Percentiles rank a stretch among this genome's conserved stretches.
phyloP scores from a whole-genome alignment of 257 asterid species.

The Plantago ovata region DNA sequence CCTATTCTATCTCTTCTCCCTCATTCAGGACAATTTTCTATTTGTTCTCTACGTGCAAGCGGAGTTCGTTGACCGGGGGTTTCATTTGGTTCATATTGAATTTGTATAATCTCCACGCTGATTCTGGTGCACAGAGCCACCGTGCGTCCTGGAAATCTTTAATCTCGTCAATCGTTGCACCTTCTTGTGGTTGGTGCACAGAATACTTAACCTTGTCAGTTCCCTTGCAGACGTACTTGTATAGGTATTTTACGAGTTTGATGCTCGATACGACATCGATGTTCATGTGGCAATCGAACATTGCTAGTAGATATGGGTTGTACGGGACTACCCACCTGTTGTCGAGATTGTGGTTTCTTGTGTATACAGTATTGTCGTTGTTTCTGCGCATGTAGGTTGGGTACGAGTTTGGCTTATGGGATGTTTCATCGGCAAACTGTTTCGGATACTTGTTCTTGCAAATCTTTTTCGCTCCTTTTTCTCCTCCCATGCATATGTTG shows the following conservation, averaged over 20 bases:
- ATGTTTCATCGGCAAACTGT: no score
- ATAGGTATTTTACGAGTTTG: not conserved
- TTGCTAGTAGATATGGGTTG: no score
- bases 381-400: no score
- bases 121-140: conserved; percentile 1
- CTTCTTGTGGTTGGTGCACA: not conserved
- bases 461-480: no score
- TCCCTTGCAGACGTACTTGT: conserved; percentile 19
- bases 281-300: conserved; percentile 7
- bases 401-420: no score
- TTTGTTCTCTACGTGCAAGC: not conserved
- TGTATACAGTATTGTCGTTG: no score
- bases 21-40: not conserved
- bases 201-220: not conserved
- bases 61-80: not conserved
- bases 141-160: not conserved
- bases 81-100: not conserved
- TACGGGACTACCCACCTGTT: no score
- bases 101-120: not conserved
- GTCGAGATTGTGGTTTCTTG: no score
- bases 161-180: not conserved
- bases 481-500: not conserved
- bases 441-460: not conserved
- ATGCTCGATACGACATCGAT: not conserved
- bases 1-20: not conserved